Evolutionary conservation across 768 basidiomycete species (phyloP).

Genomic region (Serendipita sp.): DNA sequence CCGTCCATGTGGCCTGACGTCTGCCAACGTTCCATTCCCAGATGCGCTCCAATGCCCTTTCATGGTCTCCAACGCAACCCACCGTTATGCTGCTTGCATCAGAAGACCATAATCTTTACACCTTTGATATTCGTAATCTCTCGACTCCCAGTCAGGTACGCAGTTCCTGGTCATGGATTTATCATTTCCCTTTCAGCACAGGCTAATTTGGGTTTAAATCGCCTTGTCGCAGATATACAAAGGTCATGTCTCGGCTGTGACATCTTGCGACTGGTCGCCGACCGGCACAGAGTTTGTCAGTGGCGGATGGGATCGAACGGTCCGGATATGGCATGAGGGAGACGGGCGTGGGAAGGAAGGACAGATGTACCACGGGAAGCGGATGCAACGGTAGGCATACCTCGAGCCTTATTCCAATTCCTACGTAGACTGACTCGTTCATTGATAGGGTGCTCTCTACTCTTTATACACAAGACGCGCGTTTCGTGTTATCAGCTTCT

Average conservation of each 20-base stretch:
- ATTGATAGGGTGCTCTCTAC: conserved; percentile 64
- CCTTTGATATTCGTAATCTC: conserved; percentile 85
- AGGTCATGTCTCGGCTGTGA: conserved; percentile 90
- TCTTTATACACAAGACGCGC: conserved; percentile 74
- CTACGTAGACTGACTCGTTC: neutral
- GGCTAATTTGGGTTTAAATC: neutral
- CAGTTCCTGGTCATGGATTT: neutral
- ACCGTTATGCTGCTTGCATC: conserved; percentile 86
- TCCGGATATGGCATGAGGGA: conserved; percentile 84
- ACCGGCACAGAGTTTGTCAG: conserved; percentile 92
- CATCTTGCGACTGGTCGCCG: conserved; percentile 94
- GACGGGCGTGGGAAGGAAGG: conserved; percentile 58
- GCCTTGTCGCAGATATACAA: conserved; percentile 50
- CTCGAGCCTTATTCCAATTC: neutral
- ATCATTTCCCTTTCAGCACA: neutral
- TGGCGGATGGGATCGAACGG: conserved; percentile 90
- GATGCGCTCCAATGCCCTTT: conserved; percentile 78
- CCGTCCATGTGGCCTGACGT: neutral
- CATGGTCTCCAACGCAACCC: conserved; percentile 94
- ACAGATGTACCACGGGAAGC: conserved; percentile 83
- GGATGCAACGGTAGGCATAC: conserved; percentile 75
- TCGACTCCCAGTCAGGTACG: conserved; percentile 48
- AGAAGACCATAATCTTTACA: conserved; percentile 96
- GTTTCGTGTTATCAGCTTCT: conserved; percentile 79
- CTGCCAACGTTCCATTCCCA: conserved; percentile 14